phyloP scores from a whole-genome alignment of 2,329 filamentous ascomycete genomes.

The Neonectria coccinea region DNA sequence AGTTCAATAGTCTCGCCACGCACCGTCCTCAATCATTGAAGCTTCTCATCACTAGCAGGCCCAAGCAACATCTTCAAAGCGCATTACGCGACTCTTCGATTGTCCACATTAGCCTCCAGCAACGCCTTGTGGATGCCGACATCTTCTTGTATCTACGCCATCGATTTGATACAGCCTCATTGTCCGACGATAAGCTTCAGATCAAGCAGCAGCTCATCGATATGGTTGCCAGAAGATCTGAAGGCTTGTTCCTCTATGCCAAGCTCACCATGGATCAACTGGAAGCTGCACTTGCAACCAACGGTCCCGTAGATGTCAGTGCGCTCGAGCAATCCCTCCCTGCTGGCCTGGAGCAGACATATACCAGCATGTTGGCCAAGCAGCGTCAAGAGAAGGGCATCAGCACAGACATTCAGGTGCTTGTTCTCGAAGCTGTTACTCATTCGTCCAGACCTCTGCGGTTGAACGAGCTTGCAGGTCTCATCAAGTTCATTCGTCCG shows the following conservation, averaged over 20 bases:
- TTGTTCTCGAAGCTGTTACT: slow-evolving; percentile 54
- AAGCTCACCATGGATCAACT: slow-evolving; percentile 43
- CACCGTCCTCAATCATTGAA: slow-evolving; percentile 35
- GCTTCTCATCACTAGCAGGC: slow-evolving; percentile 40
- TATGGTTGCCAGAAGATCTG: slow-evolving; percentile 32
- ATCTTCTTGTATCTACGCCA: slow-evolving; percentile 36
- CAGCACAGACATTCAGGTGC: slow-evolving; percentile 47
- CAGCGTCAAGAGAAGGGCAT: slow-evolving; percentile 48
- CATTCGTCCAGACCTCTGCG: slow-evolving; percentile 55
- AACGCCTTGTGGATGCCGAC: slow-evolving; percentile 37
- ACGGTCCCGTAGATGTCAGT: slow-evolving; percentile 13
- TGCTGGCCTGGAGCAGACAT: slow-evolving; percentile 43
- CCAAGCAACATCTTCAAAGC: slow-evolving; percentile 37
- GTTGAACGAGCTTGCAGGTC: slow-evolving; percentile 51
- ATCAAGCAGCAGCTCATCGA: slow-evolving; percentile 31
- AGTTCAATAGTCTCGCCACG: slow-evolving; percentile 36
- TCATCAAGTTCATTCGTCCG: slow-evolving; percentile 41
- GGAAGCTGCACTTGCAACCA: slow-evolving; percentile 2
- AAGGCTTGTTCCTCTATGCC: slow-evolving; percentile 40
- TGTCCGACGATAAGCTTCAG: slow-evolving; percentile 1
- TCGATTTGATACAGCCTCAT: slow-evolving; percentile 27
- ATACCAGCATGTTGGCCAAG: slow-evolving; percentile 52
- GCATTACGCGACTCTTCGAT: slow-evolving; percentile 37
- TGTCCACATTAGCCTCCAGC: slow-evolving; percentile 39
- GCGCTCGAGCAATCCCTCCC: slow-evolving; percentile 35